A percentile compares a stretch with the other conserved stretches of the same genome.
phyloP scores from a whole-genome alignment of 1,139 yeast genomes.

The Ogataea hybrid region DNA sequence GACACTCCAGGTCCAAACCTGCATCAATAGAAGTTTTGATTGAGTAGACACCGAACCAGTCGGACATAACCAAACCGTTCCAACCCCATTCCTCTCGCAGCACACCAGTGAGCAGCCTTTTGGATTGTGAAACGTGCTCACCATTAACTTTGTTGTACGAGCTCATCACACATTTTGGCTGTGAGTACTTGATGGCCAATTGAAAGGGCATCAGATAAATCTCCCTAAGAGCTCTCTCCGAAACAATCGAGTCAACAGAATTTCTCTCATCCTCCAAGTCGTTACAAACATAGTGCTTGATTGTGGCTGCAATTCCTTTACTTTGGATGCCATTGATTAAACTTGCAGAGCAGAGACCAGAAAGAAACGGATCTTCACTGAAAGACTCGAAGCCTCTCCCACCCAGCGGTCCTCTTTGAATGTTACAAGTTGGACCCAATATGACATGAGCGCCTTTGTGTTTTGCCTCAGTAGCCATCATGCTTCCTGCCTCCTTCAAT shows the following conservation, averaged over 20 bases:
- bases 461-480: constrained; percentile 50
- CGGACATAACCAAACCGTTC: constrained; percentile 57
- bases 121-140: constrained; percentile 49
- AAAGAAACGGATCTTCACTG: constrained; percentile 58
- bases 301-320: constrained; percentile 51
- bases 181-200: constrained; percentile 48
- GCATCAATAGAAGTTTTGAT: constrained; percentile 46
- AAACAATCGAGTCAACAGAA: constrained; percentile 45
- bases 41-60: constrained; percentile 61
- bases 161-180: constrained; percentile 57
- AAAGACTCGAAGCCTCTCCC: constrained; percentile 67
- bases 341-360: constrained; percentile 51
- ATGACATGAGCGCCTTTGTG: constrained; percentile 49
- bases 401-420: constrained; percentile 58
- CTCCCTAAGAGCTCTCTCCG: constrained; percentile 61
- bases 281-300: constrained; percentile 60
- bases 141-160: constrained; percentile 61
- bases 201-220: constrained; percentile 62
- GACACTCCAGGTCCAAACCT: constrained; percentile 65
- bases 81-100: constrained; percentile 56
- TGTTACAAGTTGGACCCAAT: constrained; percentile 55
- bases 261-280: constrained; percentile 58
- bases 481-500: constrained; percentile 41
- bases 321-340: constrained; percentile 55
- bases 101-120: constrained; percentile 41